phyloP scores from a whole-genome alignment of 441 rosid genomes.

The Daphne laureola region DNA sequence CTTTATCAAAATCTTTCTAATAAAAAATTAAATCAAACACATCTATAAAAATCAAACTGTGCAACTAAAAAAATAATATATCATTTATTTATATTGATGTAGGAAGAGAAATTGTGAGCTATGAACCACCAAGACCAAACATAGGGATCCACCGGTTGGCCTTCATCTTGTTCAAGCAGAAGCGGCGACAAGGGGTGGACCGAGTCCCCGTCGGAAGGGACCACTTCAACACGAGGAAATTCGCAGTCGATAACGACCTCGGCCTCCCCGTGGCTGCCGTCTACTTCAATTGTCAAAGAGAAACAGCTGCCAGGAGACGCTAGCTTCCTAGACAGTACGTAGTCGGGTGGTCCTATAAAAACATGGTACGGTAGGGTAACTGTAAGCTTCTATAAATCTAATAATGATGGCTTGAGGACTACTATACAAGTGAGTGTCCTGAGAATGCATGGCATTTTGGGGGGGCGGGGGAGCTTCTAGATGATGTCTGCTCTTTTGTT shows the following conservation, averaged over 20 bases:
- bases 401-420: too few relatives aligned
- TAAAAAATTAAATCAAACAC: too few relatives aligned
- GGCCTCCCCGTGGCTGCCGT: constrained; percentile 86
- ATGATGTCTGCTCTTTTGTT: too few relatives aligned
- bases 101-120: constrained; percentile 67
- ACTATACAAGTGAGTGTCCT: too few relatives aligned
- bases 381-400: too few relatives aligned
- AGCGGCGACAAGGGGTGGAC: constrained; percentile 45
- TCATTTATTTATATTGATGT: constrained; percentile 3
- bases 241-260: constrained; percentile 68
- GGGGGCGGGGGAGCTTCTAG: too few relatives aligned
- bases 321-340: constrained; percentile 5
- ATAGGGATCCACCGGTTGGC: constrained; percentile 93
- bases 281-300: constrained; percentile 85
- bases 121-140: constrained; percentile 85
- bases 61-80: too few relatives aligned
- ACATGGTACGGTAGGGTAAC: too few relatives aligned
- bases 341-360: too few relatives aligned
- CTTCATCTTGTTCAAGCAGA: constrained; percentile 73
- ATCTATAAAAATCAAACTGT: too few relatives aligned
- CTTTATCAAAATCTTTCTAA: too few relatives aligned
- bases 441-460: too few relatives aligned
- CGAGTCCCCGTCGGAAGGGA: constrained; percentile 48
- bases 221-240: constrained; percentile 52
- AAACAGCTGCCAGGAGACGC: constrained; percentile 91